These are phyloP conservation scores for Ophiostoma montium DNA, from an alignment of 2,329 filamentous ascomycete species.

Conservation along the genomic window DNA sequence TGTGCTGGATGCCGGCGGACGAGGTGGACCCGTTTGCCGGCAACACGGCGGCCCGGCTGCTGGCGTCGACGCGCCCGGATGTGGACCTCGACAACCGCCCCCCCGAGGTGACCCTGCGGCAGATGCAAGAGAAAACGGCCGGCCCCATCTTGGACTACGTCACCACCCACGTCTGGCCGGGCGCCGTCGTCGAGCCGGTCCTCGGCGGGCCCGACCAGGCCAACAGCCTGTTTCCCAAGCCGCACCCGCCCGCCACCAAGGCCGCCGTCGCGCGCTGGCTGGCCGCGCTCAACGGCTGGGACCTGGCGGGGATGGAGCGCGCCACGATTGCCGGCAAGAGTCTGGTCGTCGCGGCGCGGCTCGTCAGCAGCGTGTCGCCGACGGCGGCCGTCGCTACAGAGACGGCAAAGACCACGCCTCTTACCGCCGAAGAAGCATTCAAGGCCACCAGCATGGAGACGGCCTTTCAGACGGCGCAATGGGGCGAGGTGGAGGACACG, in stretches of 20 bases:
- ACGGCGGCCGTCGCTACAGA: constrained; percentile 34
- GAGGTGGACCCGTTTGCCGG: constrained; percentile 23
- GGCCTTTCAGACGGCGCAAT: constrained; percentile 74
- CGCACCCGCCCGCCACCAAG: constrained; percentile 60
- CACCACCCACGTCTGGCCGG: constrained; percentile 65
- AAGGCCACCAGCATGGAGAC: constrained; percentile 71
- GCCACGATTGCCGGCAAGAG: constrained; percentile 79
- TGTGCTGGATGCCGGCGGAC: constrained; percentile 66
- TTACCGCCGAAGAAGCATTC: constrained; percentile 70
- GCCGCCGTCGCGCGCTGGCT: constrained; percentile 71
- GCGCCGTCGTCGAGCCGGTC: constrained; percentile 63
- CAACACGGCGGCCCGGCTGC: neutral
- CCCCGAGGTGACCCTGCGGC: constrained; percentile 39
- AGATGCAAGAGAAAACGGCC: constrained; percentile 56
- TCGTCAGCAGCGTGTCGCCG: constrained; percentile 81
- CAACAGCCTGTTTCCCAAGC: constrained; percentile 54
- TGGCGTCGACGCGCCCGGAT: constrained; percentile 15
- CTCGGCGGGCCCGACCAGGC: constrained; percentile 54
- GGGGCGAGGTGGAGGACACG: constrained; percentile 96
- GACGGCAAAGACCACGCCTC: constrained; percentile 24
- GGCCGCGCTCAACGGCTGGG: constrained; percentile 54
- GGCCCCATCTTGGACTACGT: constrained; percentile 59
- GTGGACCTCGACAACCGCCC: neutral
- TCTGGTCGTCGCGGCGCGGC: constrained; percentile 57
- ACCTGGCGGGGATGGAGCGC: constrained; percentile 76